These are phyloP conservation scores for Picochlorum sp. DNA, from an alignment of 139 green algal species.

Conservation along the genomic window DNA sequence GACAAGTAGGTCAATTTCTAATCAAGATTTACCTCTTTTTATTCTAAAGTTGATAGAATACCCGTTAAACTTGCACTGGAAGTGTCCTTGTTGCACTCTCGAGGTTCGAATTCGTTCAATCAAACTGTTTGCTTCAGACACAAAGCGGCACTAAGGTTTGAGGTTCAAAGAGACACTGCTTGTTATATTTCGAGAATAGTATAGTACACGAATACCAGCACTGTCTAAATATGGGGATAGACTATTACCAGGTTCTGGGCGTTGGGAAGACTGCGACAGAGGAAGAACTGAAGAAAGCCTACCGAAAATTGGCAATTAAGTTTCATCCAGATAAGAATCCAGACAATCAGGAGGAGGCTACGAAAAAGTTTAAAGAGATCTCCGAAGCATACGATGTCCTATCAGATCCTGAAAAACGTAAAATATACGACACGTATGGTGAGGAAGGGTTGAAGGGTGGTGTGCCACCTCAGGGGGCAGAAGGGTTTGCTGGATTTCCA, in stretches of 20 bases:
- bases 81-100: no score
- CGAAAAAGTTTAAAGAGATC: slow-evolving; percentile 45
- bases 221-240: slow-evolving; percentile 45
- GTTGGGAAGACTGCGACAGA: slow-evolving; percentile 48
- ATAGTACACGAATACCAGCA: no score
- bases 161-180: no score
- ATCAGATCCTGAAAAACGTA: slow-evolving; percentile 31
- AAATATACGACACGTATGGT: slow-evolving; percentile 92
- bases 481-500: not conserved
- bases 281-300: slow-evolving; percentile 77
- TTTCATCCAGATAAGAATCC: slow-evolving; percentile 29
- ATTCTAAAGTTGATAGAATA: no score
- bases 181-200: no score
- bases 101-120: no score
- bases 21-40: no score
- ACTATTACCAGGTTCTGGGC: slow-evolving; percentile 73
- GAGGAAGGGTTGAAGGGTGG: slow-evolving; percentile 87
- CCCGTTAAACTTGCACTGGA: no score
- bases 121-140: no score
- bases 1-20: no score
- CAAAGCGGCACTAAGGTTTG: no score
- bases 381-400: slow-evolving; percentile 39
- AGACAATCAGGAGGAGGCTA: slow-evolving; percentile 17
- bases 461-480: slow-evolving; percentile 8
- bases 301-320: slow-evolving; percentile 8